Conservation (phyloP, 2,329 filamentous ascomycete species). For the Tolypocladium guangdongense region DNA sequence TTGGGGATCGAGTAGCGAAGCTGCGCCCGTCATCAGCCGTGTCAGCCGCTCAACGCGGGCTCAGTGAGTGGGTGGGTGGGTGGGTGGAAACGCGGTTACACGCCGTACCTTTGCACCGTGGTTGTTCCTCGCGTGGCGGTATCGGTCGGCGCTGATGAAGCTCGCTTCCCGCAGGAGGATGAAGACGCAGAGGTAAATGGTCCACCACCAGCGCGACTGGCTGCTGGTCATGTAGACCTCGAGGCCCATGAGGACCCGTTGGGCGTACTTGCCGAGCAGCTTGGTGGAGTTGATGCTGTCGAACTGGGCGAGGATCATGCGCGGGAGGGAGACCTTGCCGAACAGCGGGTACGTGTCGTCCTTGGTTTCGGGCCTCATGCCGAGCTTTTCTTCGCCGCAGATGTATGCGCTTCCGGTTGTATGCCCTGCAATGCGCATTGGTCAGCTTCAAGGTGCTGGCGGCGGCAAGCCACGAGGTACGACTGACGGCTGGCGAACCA, state of each 20-base stretch:
- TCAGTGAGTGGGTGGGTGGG: no score
- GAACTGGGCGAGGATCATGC: slow-evolving; percentile 34
- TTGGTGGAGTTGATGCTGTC: slow-evolving; percentile 28
- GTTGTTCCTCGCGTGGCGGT: slow-evolving; percentile 30
- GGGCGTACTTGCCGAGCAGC: slow-evolving; percentile 22
- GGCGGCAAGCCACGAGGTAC: neutral
- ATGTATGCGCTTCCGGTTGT: slow-evolving; percentile 33
- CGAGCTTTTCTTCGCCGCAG: slow-evolving; percentile 26
- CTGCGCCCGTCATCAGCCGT: slow-evolving; percentile 7
- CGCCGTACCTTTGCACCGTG: slow-evolving; percentile 13
- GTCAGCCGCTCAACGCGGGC: neutral
- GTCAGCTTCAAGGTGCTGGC: neutral
- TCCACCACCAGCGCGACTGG: slow-evolving; percentile 18
- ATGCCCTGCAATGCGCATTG: slow-evolving; percentile 24
- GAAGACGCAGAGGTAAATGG: slow-evolving; percentile 28
- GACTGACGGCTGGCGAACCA: slow-evolving; percentile 37
- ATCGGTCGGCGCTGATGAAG: slow-evolving; percentile 27
- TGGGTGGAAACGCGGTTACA: neutral
- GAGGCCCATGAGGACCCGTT: slow-evolving; percentile 22
- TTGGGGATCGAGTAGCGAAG: slow-evolving; percentile 25
- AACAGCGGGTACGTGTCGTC: slow-evolving; percentile 27
- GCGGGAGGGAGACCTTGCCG: slow-evolving; percentile 27
- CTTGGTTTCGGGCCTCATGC: slow-evolving; percentile 22
- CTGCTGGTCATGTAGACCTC: slow-evolving; percentile 23
- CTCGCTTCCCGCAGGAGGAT: slow-evolving; percentile 32